Evolutionary conservation across 352 stramenopile genomes (phyloP), one percentile per base, ranked within the genome.

Genomic region (Phytophthora gonapodyides): DNA sequence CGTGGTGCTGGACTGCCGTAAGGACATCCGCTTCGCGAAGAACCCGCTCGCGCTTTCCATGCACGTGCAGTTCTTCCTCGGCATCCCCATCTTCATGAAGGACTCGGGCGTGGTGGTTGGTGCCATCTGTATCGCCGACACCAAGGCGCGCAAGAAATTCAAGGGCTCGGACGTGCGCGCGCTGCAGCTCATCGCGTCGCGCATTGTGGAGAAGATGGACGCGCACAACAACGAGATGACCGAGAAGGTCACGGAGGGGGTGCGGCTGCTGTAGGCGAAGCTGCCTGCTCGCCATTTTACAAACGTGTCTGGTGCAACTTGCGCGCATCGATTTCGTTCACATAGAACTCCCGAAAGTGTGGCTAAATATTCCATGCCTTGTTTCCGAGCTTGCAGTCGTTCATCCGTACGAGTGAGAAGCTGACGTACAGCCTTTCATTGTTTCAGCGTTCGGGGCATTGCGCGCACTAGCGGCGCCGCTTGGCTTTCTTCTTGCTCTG

Each of bases 31-130:
- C 16, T 92, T 91, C 51, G 78, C 75, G 21, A 85, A 82, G 59
- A 95, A 93, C 64, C 86, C 84, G 41, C 56, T 95, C 19, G 84
- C 89, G 21, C 71, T 78, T 16, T 76, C 80, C 12, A 73, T 91
- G 52, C 71, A 87, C 30, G 84, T 95, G 47, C 83, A 85, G 33
- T 91, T 93, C 61, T 93, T 92, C 69, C 73, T 93, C 36, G 81
- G 76, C 11, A 48, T 95, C 8, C 86, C 86, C 15, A 71, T 95
- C 43, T 66, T 87, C 50, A 76, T 80, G 13, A 87, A 84, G 40
- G 84, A 93, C 15, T 63, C 65, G 33, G 84, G 82, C 12, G 60
- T 92, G 36, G 69, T 93, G 40, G 71, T 95, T 8, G 86, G 86
- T 19, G 75, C 80, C 17, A 73, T 95, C 17, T 89, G 76, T 51